Conservation (phyloP, 768 basidiomycete genomes). For the Hypholoma fasciculare region DNA sequence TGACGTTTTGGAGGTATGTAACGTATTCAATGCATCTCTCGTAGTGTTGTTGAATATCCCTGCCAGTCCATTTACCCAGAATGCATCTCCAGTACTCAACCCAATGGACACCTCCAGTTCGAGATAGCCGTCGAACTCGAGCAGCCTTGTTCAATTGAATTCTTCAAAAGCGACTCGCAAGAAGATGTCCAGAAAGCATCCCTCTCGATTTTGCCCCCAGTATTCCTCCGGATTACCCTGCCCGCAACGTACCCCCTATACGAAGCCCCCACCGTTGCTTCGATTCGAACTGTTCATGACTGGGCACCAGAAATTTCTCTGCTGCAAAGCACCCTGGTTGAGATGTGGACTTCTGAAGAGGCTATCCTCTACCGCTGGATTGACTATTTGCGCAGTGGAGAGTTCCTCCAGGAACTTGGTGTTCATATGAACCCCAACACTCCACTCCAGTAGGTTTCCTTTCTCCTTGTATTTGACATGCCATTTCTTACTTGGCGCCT, state of each 20-base stretch:
- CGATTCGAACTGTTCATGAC: slow-evolving; percentile 52
- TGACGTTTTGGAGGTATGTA: slow-evolving; percentile 57
- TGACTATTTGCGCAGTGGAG: slow-evolving; percentile 67
- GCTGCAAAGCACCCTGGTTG: slow-evolving; percentile 41
- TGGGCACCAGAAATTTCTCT: slow-evolving; percentile 51
- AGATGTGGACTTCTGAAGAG: slow-evolving; percentile 62
- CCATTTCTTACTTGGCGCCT: too few relatives aligned
- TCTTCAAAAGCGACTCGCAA: slow-evolving; percentile 26
- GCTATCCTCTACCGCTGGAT: slow-evolving; percentile 70
- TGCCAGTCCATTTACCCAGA: slow-evolving; percentile 75
- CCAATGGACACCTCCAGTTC: slow-evolving; percentile 45
- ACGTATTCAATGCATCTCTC: not conserved
- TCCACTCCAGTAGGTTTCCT: slow-evolving; percentile 36
- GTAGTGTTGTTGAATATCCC: not conserved
- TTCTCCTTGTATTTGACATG: not conserved
- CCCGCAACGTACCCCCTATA: slow-evolving; percentile 56
- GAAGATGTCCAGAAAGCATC: slow-evolving; percentile 25
- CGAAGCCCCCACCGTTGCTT: slow-evolving; percentile 53
- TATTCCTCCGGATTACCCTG: slow-evolving; percentile 55
- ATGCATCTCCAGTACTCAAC: slow-evolving; percentile 46
- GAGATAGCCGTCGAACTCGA: slow-evolving; percentile 68
- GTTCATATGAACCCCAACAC: slow-evolving; percentile 24
- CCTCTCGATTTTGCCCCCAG: slow-evolving; percentile 60
- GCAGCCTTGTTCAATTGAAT: slow-evolving; percentile 34
- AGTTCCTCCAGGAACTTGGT: slow-evolving; percentile 53